Evolutionary conservation across 75 land plant species (phyloP).

Genomic region (Azolla pinnata): DNA sequence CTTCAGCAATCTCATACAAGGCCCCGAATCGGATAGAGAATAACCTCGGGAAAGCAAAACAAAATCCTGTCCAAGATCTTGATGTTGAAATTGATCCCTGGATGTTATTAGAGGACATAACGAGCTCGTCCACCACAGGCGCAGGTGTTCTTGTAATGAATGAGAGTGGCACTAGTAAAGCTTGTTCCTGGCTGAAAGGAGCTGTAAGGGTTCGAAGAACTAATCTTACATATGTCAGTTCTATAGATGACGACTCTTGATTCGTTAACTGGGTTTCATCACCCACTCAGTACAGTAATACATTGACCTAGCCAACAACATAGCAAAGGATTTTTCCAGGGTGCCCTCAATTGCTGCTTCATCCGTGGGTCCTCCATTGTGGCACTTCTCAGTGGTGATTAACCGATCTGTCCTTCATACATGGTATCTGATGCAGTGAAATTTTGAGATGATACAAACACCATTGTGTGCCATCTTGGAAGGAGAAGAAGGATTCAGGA

Average conservation of each 20-base stretch:
- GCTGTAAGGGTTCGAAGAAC: constrained; percentile 82
- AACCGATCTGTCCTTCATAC: too few species aligned
- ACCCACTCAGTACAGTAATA: too few species aligned
- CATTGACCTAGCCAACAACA: too few species aligned
- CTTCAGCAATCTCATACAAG: constrained; percentile 20
- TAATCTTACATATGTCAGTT: constrained; percentile 79
- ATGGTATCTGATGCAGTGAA: too few species aligned
- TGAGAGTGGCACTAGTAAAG: constrained; percentile 59
- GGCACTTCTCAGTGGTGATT: too few species aligned
- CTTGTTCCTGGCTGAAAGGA: constrained; percentile 77
- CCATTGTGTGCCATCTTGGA: too few species aligned
- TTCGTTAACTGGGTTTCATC: constrained; percentile 26
- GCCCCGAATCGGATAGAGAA: constrained; percentile 17
- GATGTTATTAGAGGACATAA: constrained; percentile 83
- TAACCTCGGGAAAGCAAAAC: constrained; percentile 43
- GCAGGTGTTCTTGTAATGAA: constrained; percentile 28
- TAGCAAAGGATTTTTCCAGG: too few species aligned
- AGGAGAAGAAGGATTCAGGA: too few species aligned
- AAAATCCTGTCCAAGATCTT: constrained; percentile 30
- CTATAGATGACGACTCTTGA: constrained; percentile 87
- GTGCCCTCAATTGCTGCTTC: too few species aligned
- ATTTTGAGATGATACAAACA: too few species aligned
- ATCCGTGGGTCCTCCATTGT: too few species aligned
- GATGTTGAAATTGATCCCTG: constrained; percentile 86
- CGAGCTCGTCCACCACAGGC: constrained; percentile 41